Percentiles rank a stretch among this genome's conserved stretches.
Conservation (phyloP, 257 asterid genomes). For the Coffea canephora region DNA sequence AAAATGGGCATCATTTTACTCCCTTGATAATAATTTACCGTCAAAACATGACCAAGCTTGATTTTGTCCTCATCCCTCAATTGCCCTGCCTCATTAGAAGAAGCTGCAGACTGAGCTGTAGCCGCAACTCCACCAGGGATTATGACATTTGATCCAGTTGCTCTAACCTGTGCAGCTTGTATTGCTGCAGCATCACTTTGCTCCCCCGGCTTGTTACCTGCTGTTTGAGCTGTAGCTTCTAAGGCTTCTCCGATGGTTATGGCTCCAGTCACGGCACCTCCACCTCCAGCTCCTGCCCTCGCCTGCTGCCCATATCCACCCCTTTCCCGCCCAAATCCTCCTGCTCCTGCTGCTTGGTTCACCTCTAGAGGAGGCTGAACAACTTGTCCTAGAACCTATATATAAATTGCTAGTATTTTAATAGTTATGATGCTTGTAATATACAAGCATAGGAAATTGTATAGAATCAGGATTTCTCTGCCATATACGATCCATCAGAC, state of each 20-base stretch:
- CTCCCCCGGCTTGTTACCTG: slow-evolving; percentile 53
- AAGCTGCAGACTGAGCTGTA: slow-evolving; percentile 72
- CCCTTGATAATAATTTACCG: slow-evolving; percentile 25
- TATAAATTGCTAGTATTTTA: no score
- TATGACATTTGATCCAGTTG: slow-evolving; percentile 48
- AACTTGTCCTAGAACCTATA: slow-evolving; percentile 42
- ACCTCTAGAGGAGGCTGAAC: slow-evolving; percentile 25
- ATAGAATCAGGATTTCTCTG: no score
- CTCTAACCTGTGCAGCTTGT: slow-evolving; percentile 69
- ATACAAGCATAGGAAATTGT: no score
- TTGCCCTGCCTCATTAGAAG: slow-evolving; percentile 43
- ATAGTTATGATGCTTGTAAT: no score
- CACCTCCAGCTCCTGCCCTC: neutral
- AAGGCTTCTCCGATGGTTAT: slow-evolving; percentile 77
- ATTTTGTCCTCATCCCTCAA: slow-evolving; percentile 49
- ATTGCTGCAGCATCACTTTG: slow-evolving; percentile 80
- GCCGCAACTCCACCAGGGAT: slow-evolving; percentile 68
- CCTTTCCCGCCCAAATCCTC: neutral
- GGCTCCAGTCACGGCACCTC: slow-evolving; percentile 13
- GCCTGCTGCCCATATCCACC: neutral
- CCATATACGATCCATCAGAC: no score
- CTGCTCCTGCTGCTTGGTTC: slow-evolving; percentile 9
- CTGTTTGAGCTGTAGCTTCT: slow-evolving; percentile 51
- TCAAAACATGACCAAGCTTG: slow-evolving; percentile 49
- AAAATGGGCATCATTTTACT: no score